Conservation (phyloP, 1,139 yeast genomes). For the Taiozyma sp. region DNA sequence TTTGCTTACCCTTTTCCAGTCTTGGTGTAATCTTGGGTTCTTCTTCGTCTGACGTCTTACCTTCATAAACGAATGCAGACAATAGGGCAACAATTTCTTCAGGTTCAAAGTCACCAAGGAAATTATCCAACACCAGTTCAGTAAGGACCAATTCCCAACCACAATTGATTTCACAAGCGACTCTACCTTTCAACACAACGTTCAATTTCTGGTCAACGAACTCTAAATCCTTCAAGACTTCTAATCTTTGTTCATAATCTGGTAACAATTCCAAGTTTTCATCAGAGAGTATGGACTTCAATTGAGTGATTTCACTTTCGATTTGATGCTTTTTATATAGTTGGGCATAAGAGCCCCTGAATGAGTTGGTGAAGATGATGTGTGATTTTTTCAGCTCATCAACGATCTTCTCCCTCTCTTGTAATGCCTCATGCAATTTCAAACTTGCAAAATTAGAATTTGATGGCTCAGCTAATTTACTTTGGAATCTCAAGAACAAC, state of each 20-base stretch:
- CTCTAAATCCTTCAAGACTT: conserved; percentile 65
- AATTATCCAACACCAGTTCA: conserved; percentile 84
- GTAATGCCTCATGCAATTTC: conserved; percentile 44
- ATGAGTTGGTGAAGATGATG: conserved; percentile 33
- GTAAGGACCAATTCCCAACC: conserved; percentile 91
- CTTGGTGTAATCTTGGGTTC: conserved; percentile 72
- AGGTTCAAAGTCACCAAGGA: conserved; percentile 88
- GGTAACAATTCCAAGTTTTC: conserved; percentile 89
- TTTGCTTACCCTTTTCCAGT: conserved; percentile 68
- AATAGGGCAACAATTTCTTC: conserved; percentile 93
- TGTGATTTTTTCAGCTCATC: conserved; percentile 30
- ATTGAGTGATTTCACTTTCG: conserved; percentile 44
- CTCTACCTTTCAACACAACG: conserved; percentile 81
- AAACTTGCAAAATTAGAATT: conserved; percentile 43
- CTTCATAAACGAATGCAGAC: conserved; percentile 91
- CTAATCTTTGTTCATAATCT: conserved; percentile 85
- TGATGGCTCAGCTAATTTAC: conserved; percentile 40
- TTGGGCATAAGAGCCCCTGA: conserved; percentile 43
- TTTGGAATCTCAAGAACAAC: conserved; percentile 36
- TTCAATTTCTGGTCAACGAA: conserved; percentile 74
- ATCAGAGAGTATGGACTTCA: conserved; percentile 66
- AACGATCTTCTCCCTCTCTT: conserved; percentile 39
- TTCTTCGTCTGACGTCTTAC: conserved; percentile 52
- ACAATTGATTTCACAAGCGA: conserved; percentile 78
- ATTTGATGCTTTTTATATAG: conserved; percentile 43